Evolutionary conservation across 2,329 filamentous ascomycete genomes (phyloP).

Genomic region (Stagonosporopsis chrysanthemi): DNA sequence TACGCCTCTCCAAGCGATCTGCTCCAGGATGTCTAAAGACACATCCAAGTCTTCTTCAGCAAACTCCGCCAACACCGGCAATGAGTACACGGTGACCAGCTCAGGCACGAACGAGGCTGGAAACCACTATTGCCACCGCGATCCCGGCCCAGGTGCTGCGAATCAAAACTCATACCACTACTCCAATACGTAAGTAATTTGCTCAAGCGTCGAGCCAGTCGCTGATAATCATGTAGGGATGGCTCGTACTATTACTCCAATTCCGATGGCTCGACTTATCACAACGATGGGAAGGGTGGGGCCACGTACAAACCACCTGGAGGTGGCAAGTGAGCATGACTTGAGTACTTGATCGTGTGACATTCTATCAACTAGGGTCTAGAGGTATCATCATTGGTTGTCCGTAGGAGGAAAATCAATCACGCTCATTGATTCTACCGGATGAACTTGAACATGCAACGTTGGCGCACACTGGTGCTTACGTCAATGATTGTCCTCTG

Average conservation of each 20-base stretch:
- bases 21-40: not conserved
- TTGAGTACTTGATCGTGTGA: not conserved
- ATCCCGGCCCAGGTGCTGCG: conserved; percentile 40
- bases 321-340: not conserved
- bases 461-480: too few species aligned
- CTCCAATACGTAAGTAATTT: conserved; percentile 45
- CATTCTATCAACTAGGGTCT: not conserved
- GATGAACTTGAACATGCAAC: too few species aligned
- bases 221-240: not conserved
- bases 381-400: not conserved
- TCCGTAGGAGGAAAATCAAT: not conserved
- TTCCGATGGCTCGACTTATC: conserved; percentile 39
- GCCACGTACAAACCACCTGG: conserved; percentile 33
- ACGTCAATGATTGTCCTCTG: too few species aligned
- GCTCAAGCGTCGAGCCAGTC: conserved; percentile 28
- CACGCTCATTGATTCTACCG: not conserved
- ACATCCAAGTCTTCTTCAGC: not conserved
- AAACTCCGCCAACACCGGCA: not conserved
- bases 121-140: conserved; percentile 48
- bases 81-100: conserved; percentile 2
- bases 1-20: not conserved
- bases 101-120: conserved; percentile 30
- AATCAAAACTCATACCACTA: conserved; percentile 49
- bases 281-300: conserved; percentile 43
- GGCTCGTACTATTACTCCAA: conserved; percentile 12